Conservation (phyloP, 345 rosid species). For the Brassica nigra region DNA sequence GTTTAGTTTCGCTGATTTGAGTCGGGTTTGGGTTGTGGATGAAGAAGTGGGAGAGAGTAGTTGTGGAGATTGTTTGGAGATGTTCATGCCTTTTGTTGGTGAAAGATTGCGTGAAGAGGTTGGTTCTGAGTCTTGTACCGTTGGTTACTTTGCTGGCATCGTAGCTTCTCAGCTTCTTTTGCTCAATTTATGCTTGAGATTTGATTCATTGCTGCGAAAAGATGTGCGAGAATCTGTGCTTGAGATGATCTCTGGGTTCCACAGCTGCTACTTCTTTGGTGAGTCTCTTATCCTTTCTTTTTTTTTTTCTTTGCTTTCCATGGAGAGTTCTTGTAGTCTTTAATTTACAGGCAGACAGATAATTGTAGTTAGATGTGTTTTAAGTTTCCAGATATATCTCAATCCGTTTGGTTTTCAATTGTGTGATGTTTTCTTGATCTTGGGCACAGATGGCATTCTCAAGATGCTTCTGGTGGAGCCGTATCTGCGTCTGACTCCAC, state of each 20-base stretch:
- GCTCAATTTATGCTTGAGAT: constrained; percentile 61
- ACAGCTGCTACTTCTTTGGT: constrained; percentile 60
- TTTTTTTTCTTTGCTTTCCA: background rate
- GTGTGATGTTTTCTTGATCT: constrained; percentile 24
- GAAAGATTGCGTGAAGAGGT: constrained; percentile 44
- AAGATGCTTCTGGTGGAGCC: constrained; percentile 64
- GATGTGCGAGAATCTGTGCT: constrained; percentile 48
- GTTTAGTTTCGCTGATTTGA: constrained; percentile 54
- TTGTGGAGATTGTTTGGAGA: constrained; percentile 46
- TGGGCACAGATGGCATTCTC: constrained; percentile 55
- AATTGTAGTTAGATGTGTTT: background rate
- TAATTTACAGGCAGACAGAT: background rate
- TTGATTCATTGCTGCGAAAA: constrained; percentile 45
- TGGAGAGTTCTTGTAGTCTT: background rate
- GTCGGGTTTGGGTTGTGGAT: constrained; percentile 62
- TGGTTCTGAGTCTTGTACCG: constrained; percentile 42
- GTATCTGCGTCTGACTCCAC: constrained; percentile 48
- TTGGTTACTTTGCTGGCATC: constrained; percentile 63
- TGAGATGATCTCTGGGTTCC: constrained; percentile 54
- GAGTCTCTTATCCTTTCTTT: constrained; percentile 26
- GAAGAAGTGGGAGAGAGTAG: constrained; percentile 37
- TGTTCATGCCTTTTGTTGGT: constrained; percentile 57
- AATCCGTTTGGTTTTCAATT: constrained; percentile 1
- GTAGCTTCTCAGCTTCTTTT: constrained; percentile 66
- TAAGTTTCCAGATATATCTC: background rate